These are phyloP conservation scores for Blumeria graminis DNA, from an alignment of 2,329 filamentous ascomycete species.

Conservation along the genomic window DNA sequence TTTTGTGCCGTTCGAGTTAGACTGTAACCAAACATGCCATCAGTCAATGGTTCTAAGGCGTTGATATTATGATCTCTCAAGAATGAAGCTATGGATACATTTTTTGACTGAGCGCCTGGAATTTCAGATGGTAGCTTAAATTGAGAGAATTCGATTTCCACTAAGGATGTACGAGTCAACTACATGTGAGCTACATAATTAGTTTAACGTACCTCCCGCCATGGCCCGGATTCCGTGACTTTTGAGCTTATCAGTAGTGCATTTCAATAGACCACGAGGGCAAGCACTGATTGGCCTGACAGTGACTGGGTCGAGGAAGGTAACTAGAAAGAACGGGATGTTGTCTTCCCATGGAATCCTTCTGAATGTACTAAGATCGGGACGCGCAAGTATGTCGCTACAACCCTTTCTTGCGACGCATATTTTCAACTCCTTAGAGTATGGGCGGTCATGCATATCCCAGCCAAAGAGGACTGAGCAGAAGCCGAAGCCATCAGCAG, in stretches of 20 bases:
- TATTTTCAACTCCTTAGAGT: slow-evolving; percentile 61
- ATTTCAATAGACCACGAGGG: slow-evolving; percentile 51
- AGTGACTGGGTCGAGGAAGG: slow-evolving; percentile 63
- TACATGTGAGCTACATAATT: no score
- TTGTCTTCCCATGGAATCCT: slow-evolving; percentile 81
- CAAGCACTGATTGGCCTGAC: slow-evolving; percentile 49
- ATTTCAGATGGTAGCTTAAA: slow-evolving; percentile 41
- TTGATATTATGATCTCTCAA: slow-evolving; percentile 48
- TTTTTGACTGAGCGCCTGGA: slow-evolving; percentile 22
- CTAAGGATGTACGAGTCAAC: no score
- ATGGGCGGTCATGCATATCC: slow-evolving; percentile 92
- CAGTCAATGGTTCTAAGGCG: slow-evolving; percentile 55
- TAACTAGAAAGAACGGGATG: slow-evolving; percentile 64
- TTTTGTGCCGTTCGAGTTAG: slow-evolving; percentile 71
- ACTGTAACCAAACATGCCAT: slow-evolving; percentile 93
- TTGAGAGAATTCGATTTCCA: slow-evolving; percentile 89
- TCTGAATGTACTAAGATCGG: slow-evolving; percentile 54
- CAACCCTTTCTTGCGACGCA: slow-evolving; percentile 85
- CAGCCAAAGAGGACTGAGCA: slow-evolving; percentile 88
- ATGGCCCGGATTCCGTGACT: slow-evolving; percentile 54
- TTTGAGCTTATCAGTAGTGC: slow-evolving; percentile 40
- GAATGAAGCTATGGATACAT: slow-evolving; percentile 49
- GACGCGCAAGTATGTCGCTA: slow-evolving; percentile 58
- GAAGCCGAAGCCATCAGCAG: slow-evolving; percentile 67
- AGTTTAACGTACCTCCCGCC: slow-evolving; percentile 48